Evolutionary conservation across 108 stramenopile genomes (phyloP).

Genomic region (Cyclotella distinguenda): DNA sequence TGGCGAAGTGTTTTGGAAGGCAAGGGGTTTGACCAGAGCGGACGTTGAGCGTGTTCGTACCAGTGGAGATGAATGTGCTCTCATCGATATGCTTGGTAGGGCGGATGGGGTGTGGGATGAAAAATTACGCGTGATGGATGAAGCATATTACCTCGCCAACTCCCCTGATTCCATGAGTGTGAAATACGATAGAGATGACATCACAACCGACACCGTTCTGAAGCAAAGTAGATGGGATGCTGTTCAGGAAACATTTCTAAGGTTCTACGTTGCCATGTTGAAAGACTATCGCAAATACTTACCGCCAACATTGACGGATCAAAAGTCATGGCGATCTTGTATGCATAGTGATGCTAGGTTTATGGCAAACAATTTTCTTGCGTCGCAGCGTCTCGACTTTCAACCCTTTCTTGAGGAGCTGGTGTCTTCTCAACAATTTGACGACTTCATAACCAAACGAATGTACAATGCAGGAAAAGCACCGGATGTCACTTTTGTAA

Average conservation of each 20-base stretch:
- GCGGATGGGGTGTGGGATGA: constrained; percentile 70
- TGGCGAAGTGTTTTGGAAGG: constrained; percentile 81
- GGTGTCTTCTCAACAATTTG: constrained; percentile 82
- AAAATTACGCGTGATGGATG: constrained; percentile 64
- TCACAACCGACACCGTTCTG: constrained; percentile 18
- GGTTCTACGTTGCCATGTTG: constrained; percentile 83
- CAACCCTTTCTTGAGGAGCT: constrained; percentile 68
- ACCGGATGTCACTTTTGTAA: constrained; percentile 76
- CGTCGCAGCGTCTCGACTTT: constrained; percentile 65
- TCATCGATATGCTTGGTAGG: constrained; percentile 29
- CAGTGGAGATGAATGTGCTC: constrained; percentile 31
- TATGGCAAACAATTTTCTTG: constrained; percentile 57
- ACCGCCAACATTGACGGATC: constrained; percentile 27
- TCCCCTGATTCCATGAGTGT: constrained; percentile 64
- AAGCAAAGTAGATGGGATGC: constrained; percentile 78
- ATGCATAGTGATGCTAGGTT: constrained; percentile 32
- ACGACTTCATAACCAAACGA: constrained; percentile 83
- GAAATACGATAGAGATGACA: constrained; percentile 33
- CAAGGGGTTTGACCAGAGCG: constrained; percentile 59
- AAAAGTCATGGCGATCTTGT: constrained; percentile 35
- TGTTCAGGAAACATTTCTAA: constrained; percentile 88
- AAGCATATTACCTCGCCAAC: constrained; percentile 78
- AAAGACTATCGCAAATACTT: constrained; percentile 83
- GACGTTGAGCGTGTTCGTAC: constrained; percentile 40
- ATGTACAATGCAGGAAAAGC: constrained; percentile 78